A percentile compares a stretch with the other conserved stretches of the same genome.
Evolutionary conservation across 306 rosid species (phyloP).

Genomic region (Quercus cerris): DNA sequence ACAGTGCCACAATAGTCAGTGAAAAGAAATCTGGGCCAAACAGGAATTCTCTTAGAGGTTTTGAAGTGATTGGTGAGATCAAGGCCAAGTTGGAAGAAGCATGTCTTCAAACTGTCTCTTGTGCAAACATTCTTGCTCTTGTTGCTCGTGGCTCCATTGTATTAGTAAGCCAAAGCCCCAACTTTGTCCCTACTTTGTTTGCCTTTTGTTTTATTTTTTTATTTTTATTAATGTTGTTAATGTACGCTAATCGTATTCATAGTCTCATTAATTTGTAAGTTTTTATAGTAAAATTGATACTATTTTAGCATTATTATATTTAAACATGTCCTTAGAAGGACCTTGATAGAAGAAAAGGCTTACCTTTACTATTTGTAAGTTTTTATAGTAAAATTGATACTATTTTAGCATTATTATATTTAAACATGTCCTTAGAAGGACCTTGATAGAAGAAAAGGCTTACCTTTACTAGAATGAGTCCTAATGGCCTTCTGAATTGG

Average conservation of each 20-base stretch:
- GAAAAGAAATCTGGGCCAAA: slow-evolving; percentile 71
- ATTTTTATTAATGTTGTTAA: no score
- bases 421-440: slow-evolving; percentile 2
- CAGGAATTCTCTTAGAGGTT: slow-evolving; percentile 71
- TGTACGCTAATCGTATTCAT: no score
- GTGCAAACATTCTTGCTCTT: slow-evolving; percentile 83
- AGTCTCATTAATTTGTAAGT: no score
- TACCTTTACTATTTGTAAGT: no score
- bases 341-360: not conserved
- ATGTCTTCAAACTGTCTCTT: slow-evolving; percentile 71
- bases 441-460: not conserved
- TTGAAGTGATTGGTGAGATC: slow-evolving; percentile 71
- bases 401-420: not conserved
- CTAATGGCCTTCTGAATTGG: no score
- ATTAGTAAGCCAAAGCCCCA: slow-evolving; percentile 38
- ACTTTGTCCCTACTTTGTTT: not conserved
- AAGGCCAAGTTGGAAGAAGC: slow-evolving; percentile 67
- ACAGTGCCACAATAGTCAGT: slow-evolving; percentile 41
- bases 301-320: not conserved
- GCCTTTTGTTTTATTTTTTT: no score
- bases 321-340: slow-evolving; percentile 3
- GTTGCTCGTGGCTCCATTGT: slow-evolving; percentile 76
- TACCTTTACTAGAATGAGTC: no score
- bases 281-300: no score
- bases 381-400: no score